Evolutionary conservation across 129 eudicot species (phyloP).

Genomic region (Mikania micrantha): DNA sequence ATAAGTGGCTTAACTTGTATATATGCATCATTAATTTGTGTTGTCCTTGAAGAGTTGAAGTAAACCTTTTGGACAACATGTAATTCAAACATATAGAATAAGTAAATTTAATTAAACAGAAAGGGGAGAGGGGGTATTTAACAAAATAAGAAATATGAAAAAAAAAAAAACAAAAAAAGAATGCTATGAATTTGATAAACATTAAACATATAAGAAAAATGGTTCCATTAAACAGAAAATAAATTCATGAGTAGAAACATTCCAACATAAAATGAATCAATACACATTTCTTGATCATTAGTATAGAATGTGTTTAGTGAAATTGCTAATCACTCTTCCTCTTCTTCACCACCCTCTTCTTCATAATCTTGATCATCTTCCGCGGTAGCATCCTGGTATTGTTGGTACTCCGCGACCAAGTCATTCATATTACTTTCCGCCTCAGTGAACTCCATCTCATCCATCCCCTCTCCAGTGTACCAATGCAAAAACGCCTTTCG

Average conservation of each 20-base stretch:
- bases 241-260: neutral
- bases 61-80: too few species aligned
- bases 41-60: too few species aligned
- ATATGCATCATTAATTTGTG: too few species aligned
- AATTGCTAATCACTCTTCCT: slow-evolving; percentile 1
- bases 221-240: neutral
- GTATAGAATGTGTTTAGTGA: neutral
- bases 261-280: neutral
- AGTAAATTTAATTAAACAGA: too few species aligned
- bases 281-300: neutral
- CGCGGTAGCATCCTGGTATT: slow-evolving; percentile 56
- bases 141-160: too few species aligned
- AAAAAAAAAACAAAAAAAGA: too few species aligned
- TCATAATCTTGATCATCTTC: slow-evolving; percentile 37
- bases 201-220: neutral
- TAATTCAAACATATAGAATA: too few species aligned
- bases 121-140: too few species aligned
- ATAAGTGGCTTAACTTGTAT: too few species aligned
- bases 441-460: slow-evolving; percentile 65
- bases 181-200: neutral
- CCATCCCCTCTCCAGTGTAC: slow-evolving; percentile 73
- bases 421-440: slow-evolving; percentile 76
- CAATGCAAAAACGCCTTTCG: slow-evolving; percentile 68
- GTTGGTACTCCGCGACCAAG: slow-evolving; percentile 66
- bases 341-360: slow-evolving; percentile 35